Base-by-base conservation (phyloP, 371 early-diverging fungal species). In the Dinochytrium kinnereticum region DNA sequence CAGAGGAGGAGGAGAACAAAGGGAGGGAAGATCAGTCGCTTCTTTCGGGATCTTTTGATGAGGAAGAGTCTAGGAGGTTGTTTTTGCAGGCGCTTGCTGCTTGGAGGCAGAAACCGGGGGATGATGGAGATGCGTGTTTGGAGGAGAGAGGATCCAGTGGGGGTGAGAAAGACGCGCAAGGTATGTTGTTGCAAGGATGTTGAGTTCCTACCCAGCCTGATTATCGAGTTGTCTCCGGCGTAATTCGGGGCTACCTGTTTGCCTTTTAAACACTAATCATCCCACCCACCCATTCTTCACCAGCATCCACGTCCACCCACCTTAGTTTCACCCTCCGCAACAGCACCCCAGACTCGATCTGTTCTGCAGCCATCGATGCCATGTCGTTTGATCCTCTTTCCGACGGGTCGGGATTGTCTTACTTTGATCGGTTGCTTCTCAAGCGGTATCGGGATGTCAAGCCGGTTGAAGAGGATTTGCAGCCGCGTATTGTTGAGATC, bases 41-140 rank as follows among this genome's bases (percentile, higher is more conserved):
- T 0, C 39, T 76, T 2, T 71, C 74, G 0, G 81, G 81, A n/a
- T 26, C 61, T 2, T 80, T 69, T 50, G 76, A 80, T 38, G 81
- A 80, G 59, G 69, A 44, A 15, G 69, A 53, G 34, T 77, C 78
- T 3, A 71, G 76, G 26, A 44, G 51, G 30, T n/a, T n/a, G 17
- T 80, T 80, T 50, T 37, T 51, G 31, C 51, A 68, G 10, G 78
- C 81, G 19, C 50, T 80, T 55, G 69, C 69, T 31, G 78, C 74
- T 0, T 80, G 80, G 80, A 66, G 80, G 51, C 30, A 37, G 36
- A 26, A 64, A 57, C 7, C 57, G 66, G 1, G 34, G 21, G 10
- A 57, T 21, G 67, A 33, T 10, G 36, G 21, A 28, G 34, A 1
- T 1, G 59, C 2, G n/a, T 10, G 28, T 19, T 19, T 55, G n/a